Percentiles rank a stretch among this genome's conserved stretches.
Evolutionary conservation across 176 grass and related monocot species (phyloP).

Genomic region (Puccinellia tenuiflora): DNA sequence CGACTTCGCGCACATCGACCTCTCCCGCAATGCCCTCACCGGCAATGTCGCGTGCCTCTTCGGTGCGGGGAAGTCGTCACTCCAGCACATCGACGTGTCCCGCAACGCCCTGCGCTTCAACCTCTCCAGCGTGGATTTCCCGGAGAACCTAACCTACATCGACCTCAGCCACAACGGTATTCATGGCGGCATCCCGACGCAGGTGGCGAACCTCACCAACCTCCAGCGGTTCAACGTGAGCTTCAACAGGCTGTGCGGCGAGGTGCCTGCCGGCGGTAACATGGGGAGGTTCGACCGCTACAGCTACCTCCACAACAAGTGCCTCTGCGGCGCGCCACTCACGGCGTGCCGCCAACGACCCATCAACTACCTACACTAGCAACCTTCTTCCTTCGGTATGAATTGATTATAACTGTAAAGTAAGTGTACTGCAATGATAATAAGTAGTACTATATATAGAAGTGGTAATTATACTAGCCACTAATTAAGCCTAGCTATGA

Average conservation of each 20-base stretch:
- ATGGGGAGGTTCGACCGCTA: constrained; percentile 20
- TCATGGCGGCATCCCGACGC: constrained; percentile 44
- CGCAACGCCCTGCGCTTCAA: constrained; percentile 59
- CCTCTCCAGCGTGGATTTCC: constrained; percentile 35
- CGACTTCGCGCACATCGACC: constrained; percentile 33
- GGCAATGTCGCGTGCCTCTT: constrained; percentile 38
- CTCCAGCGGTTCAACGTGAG: constrained; percentile 62
- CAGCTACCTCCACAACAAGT: constrained; percentile 15
- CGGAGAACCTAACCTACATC: not conserved
- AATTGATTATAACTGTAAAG: not conserved
- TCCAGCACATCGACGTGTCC: constrained; percentile 46
- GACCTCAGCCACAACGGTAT: constrained; percentile 78
- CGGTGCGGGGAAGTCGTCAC: not conserved
- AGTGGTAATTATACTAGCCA: not conserved
- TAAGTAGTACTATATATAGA: not conserved
- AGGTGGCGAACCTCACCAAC: constrained; percentile 15
- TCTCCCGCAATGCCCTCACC: constrained; percentile 55
- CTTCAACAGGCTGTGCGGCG: constrained; percentile 64
- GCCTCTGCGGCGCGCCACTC: not conserved
- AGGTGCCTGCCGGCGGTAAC: constrained; percentile 34
- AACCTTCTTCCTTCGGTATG: not conserved
- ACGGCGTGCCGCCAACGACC: not conserved
- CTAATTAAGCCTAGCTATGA: not conserved
- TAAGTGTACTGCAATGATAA: not conserved
- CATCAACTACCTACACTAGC: not conserved